Evolutionary conservation across 192 early-diverging fungal species (phyloP).

Genomic region (Backusella mclennaniae): DNA sequence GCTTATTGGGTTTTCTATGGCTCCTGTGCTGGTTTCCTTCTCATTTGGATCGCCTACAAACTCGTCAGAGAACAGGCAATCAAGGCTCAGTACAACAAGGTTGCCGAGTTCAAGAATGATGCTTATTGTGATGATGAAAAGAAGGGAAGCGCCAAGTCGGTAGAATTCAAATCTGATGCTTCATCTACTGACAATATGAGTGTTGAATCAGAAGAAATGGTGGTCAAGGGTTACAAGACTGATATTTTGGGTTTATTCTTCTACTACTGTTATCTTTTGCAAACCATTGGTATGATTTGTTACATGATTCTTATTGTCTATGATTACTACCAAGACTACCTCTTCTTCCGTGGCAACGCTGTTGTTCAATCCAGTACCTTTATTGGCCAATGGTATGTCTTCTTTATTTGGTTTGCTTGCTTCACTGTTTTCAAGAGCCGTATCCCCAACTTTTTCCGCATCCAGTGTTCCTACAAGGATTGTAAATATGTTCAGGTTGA

Average conservation of each 20-base stretch:
- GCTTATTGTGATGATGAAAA: constrained; percentile 4
- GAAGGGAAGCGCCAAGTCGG: not conserved
- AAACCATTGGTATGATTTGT: constrained; percentile 37
- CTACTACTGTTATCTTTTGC: constrained; percentile 34
- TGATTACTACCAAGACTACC: constrained; percentile 45
- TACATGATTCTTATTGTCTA: constrained; percentile 40
- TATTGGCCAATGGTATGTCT: constrained; percentile 50
- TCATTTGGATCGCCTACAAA: constrained; percentile 32
- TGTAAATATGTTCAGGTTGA: constrained; percentile 49
- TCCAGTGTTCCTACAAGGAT: constrained; percentile 39
- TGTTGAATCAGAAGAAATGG: constrained; percentile 25
- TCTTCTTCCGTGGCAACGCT: constrained; percentile 35
- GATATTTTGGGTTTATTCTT: constrained; percentile 42
- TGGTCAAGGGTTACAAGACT: constrained; percentile 44
- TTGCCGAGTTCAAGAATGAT: constrained; percentile 7
- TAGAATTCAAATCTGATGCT: not conserved
- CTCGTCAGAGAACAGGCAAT: not conserved
- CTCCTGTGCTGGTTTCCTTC: constrained; percentile 17
- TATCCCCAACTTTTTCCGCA: constrained; percentile 52
- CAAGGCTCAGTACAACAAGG: not conserved
- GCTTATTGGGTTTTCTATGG: constrained; percentile 25
- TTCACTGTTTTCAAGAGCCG: constrained; percentile 42
- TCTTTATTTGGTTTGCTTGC: constrained; percentile 43
- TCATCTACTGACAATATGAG: constrained; percentile 2
- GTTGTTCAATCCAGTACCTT: constrained; percentile 43